Evolutionary conservation across 768 basidiomycete species (phyloP).

Genomic region (Chalciporus chontae): DNA sequence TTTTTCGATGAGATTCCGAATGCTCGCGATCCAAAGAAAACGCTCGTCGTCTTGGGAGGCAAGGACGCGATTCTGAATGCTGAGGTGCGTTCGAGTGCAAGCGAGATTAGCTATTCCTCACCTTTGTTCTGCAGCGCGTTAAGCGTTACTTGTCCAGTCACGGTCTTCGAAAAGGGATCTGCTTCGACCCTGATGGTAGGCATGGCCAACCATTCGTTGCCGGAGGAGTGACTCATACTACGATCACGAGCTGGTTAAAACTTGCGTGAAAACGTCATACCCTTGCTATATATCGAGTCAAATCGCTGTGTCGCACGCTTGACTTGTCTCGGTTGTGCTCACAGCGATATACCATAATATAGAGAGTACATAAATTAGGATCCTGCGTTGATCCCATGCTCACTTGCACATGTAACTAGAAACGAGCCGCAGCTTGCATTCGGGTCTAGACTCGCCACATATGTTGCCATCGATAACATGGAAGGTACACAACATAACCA

Average conservation of each 20-base stretch:
- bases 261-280: slow-evolving; percentile 9
- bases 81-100: slow-evolving; percentile 39
- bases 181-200: slow-evolving; percentile 56
- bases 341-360: not conserved
- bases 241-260: slow-evolving; percentile 63
- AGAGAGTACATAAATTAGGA: not conserved
- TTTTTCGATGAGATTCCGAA: slow-evolving; percentile 91
- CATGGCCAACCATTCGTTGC: slow-evolving; percentile 61
- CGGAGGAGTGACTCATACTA: slow-evolving; percentile 48
- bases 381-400: not conserved
- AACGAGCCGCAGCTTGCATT: too few species aligned
- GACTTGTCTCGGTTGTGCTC: too few species aligned
- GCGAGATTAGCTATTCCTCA: slow-evolving; percentile 1
- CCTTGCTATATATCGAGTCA: not conserved
- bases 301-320: not conserved
- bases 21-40: slow-evolving; percentile 60
- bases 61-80: slow-evolving; percentile 78
- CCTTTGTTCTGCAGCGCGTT: slow-evolving; percentile 48
- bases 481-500: slow-evolving; percentile 25
- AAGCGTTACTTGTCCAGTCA: slow-evolving; percentile 73
- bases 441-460: too few species aligned
- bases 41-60: slow-evolving; percentile 78
- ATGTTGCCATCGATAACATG: slow-evolving; percentile 19
- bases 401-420: not conserved
- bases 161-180: slow-evolving; percentile 63